Base-by-base conservation (phyloP, 2,329 filamentous ascomycete genomes). In the Penicillium sp. region DNA sequence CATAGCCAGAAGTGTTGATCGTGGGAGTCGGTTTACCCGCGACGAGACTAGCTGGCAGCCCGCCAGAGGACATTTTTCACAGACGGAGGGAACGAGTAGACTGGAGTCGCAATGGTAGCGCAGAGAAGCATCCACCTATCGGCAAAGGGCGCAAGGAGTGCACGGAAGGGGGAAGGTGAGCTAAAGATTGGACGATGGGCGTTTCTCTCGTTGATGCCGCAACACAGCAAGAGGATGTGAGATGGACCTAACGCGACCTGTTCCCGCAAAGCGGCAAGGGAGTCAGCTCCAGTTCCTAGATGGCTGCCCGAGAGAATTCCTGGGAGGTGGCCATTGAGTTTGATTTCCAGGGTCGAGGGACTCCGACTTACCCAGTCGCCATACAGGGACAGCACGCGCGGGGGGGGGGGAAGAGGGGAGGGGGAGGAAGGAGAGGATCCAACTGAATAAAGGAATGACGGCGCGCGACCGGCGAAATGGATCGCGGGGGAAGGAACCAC, bases 11-110 rank as follows among this genome's bases (percentile, higher is more conserved):
- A 13, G 64, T 66, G 50, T 67, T 70, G 52, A 68, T 53, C 24
- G 63, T 65, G 37, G 66, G 66, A 51, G 62, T 64, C 48, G 67
- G 65, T 52, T 71, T 68, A 54, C 69, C 69, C 54, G 69, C 68
- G 57, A 72, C 65, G 57, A 72, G 64, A 59, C 67, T 70, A 54
- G 69, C 65, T 55, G 69, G 69, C 52, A 68, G 65, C 58, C 68
- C 68, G 61, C 66, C 65, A 58, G 69, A 65, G 66, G 68, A 65
- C 69, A 72, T 72, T 49, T 62, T 55, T 60, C 50, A 56, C 38
- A 45, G 42, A 49, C 51, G 38, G 52, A 43, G 39, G 46, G 33
- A 45, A 50, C 38, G 43, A 49, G 48, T 55, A 32, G 7, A 8
- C 8, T 34, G 43, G 26, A 12, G 29, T 24, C 42, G 42, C 29